Conservation (phyloP, 495 filamentous ascomycete species). For the Staphylotrichum tortipilum region DNA sequence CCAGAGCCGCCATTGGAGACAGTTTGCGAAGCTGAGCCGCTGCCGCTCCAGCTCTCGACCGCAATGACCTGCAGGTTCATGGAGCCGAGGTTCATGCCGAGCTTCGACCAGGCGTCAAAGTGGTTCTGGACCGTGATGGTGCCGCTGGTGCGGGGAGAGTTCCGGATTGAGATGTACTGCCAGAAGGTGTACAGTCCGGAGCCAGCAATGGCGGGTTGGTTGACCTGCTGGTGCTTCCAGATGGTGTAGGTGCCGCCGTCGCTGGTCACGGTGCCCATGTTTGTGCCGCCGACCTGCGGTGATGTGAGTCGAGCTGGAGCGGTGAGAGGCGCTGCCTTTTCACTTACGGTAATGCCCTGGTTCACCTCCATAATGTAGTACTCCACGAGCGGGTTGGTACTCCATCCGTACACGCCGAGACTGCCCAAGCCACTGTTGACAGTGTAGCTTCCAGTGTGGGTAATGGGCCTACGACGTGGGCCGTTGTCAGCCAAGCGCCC, state of each 20-base stretch:
- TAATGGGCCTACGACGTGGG: background rate
- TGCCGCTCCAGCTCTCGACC: constrained; percentile 9
- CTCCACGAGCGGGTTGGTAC: background rate
- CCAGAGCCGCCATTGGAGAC: constrained; percentile 8
- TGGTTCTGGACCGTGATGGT: background rate
- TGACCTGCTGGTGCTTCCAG: background rate
- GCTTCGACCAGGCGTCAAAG: background rate
- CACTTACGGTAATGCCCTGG: background rate
- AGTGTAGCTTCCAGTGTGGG: background rate
- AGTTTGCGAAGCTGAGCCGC: constrained; percentile 2
- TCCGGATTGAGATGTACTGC: background rate
- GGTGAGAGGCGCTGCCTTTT: too few species aligned
- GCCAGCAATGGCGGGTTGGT: background rate
- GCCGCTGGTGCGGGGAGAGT: background rate
- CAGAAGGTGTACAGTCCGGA: background rate
- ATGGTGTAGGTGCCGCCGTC: background rate
- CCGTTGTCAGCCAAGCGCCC: background rate
- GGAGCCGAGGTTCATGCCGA: background rate
- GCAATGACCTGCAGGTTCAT: background rate
- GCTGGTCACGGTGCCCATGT: background rate
- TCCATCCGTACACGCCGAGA: background rate
- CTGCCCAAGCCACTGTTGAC: background rate
- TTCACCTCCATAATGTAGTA: background rate
- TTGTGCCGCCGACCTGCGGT: background rate
- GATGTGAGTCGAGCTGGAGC: too few species aligned